These are phyloP conservation scores for Phialophora verrucosa DNA, from an alignment of 2,329 filamentous ascomycete species.

Conservation along the genomic window DNA sequence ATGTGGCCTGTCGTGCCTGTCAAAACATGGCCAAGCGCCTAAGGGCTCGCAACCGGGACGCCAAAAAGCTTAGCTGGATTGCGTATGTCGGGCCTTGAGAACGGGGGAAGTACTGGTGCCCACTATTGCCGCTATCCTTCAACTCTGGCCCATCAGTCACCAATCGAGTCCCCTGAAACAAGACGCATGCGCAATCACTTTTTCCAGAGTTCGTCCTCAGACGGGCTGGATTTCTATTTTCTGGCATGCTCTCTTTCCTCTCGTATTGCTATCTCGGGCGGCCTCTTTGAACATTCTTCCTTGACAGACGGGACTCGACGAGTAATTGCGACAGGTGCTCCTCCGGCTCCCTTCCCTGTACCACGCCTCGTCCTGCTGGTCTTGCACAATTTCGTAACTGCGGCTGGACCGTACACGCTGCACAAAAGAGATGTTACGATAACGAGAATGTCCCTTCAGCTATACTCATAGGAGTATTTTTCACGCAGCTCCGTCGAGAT, in stretches of 20 bases:
- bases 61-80: slow-evolving; percentile 19
- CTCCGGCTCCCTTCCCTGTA: not conserved
- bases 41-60: not conserved
- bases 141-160: not conserved
- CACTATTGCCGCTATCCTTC: slow-evolving; percentile 8
- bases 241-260: not conserved
- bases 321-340: not conserved
- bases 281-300: not conserved
- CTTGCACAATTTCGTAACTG: slow-evolving; percentile 1
- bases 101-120: not conserved
- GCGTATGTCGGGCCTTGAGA: slow-evolving; percentile 1
- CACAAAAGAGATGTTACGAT: slow-evolving; percentile 15
- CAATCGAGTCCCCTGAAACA: slow-evolving; percentile 12
- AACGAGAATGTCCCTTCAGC: slow-evolving; percentile 5
- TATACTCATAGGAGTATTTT: not conserved
- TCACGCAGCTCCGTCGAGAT: not conserved
- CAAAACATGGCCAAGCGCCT: slow-evolving; percentile 7
- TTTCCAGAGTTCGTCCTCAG: not conserved
- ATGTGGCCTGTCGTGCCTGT: not conserved
- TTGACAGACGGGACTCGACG: not conserved
- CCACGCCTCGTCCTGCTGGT: not conserved
- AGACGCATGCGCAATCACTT: slow-evolving; percentile 18
- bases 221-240: not conserved
- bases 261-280: not conserved
- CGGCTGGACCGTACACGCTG: slow-evolving; percentile 15